Base-by-base conservation (phyloP, 495 filamentous ascomycete species). In the Penicillium atrosanguineum region DNA sequence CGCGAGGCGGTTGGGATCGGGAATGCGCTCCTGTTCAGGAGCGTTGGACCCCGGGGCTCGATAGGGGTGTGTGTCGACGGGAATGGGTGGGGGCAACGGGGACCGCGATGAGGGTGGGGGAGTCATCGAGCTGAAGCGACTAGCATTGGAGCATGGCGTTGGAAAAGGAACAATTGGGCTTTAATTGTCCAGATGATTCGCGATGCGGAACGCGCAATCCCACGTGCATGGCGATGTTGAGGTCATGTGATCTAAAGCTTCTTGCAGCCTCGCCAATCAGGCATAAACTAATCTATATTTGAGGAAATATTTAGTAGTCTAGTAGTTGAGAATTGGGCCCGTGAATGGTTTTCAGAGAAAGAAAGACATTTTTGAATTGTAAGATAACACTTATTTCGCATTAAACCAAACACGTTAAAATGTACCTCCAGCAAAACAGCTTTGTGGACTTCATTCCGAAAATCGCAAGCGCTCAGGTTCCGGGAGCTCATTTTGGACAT, bases 1-100 rank as follows among this genome's bases (percentile, higher is more conserved):
- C 15, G 89, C 83, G 18, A 95, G 82, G 46, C 82, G 85, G 47
- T 72, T 74, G n/a, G 80, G 75, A 59, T 79, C 64, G 58, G 82
- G 62, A 61, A 81, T 68, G 65, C 80, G 65, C 66, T 77, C 77
- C 55, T 56, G 75, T 60, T 56, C 74, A 64, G 58, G 76, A 65
- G 62, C 72, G 55, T 64, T 67, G 23, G 65, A 52, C 25, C 65
- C 67, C 25, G 65, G 61, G 44, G 59, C 56, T 50, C 70, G 72
- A 57, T 75, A 69, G 15, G 75, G 70, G 53, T 78, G 73, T 43
- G 70, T 74, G 58, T 75, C 73, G 58, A 74, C 72, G 43, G 74
- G 71, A 44, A 74, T 69, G 25, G 75, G 73, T 20, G 73, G 70
- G 44, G 75, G 68, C 21, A 69, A 59, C 26, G 71, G 59, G 18